Conservation (phyloP, 257 asterid species). For the Solanum sejunctum region DNA sequence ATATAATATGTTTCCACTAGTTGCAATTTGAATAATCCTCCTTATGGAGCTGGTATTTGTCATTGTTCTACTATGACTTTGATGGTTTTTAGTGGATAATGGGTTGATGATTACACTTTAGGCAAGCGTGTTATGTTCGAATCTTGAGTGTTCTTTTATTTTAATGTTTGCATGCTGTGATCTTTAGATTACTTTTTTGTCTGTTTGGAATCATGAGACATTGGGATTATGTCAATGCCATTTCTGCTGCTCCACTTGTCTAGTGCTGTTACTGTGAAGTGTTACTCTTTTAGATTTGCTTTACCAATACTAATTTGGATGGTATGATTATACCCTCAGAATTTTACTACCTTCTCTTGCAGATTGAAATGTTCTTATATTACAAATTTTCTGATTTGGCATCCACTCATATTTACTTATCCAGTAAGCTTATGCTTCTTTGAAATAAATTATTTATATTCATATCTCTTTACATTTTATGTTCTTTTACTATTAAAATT, state of each 20-base stretch:
- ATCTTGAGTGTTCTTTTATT: not conserved
- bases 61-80: not conserved
- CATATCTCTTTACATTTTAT: too few relatives aligned
- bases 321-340: not conserved
- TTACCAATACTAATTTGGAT: not conserved
- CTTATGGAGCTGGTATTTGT: not conserved
- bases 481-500: too few relatives aligned
- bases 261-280: not conserved
- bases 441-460: too few relatives aligned
- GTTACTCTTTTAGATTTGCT: not conserved
- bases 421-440: too few relatives aligned
- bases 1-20: not conserved
- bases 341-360: not conserved
- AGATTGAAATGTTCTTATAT: not conserved
- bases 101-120: not conserved
- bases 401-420: not conserved
- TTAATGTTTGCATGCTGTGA: not conserved
- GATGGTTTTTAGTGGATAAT: not conserved
- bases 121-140: slow-evolving; percentile 1
- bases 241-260: not conserved
- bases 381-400: not conserved
- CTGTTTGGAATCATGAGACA: slow-evolving; percentile 1
- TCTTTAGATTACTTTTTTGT: not conserved
- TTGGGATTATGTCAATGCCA: not conserved
- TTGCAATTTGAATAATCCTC: not conserved